A percentile compares a stretch with the other conserved stretches of the same genome.
These are phyloP conservation scores for Pichia norvegensis DNA, from an alignment of 1,139 yeast species.

Conservation along the genomic window DNA sequence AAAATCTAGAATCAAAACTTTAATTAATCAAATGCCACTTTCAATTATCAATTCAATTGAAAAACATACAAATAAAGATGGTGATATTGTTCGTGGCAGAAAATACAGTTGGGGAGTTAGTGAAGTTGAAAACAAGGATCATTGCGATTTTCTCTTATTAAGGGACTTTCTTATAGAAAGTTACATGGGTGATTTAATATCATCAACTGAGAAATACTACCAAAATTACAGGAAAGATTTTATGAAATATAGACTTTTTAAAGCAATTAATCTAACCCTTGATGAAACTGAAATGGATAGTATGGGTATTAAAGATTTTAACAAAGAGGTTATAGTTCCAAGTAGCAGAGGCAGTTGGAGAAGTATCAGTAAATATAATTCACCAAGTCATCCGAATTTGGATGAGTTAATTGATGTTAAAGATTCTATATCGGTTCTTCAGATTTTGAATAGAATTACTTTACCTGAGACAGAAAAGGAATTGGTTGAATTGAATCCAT, in stretches of 20 bases:
- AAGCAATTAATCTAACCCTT: slow-evolving; percentile 23
- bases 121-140: slow-evolving; percentile 56
- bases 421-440: slow-evolving; percentile 28
- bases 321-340: slow-evolving; percentile 19
- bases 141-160: slow-evolving; percentile 57
- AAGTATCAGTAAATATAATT: slow-evolving; percentile 19
- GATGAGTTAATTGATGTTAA: slow-evolving; percentile 25
- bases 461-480: slow-evolving; percentile 34
- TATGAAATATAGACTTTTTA: slow-evolving; percentile 35
- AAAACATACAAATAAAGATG: slow-evolving; percentile 28
- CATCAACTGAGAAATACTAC: slow-evolving; percentile 49
- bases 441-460: slow-evolving; percentile 35
- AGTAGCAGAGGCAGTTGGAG: slow-evolving; percentile 26
- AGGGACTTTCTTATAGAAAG: slow-evolving; percentile 44
- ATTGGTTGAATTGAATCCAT: slow-evolving; percentile 40
- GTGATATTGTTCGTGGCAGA: slow-evolving; percentile 50
- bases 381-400: slow-evolving; percentile 24
- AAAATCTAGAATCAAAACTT: slow-evolving; percentile 18
- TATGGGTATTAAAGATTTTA: slow-evolving; percentile 17
- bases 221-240: slow-evolving; percentile 44
- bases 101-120: slow-evolving; percentile 68
- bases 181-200: slow-evolving; percentile 52
- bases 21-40: slow-evolving; percentile 44
- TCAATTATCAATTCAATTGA: slow-evolving; percentile 50
- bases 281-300: slow-evolving; percentile 18